Conservation (phyloP, 2,329 filamentous ascomycete genomes). For the Pestalotiopsis sp. region DNA sequence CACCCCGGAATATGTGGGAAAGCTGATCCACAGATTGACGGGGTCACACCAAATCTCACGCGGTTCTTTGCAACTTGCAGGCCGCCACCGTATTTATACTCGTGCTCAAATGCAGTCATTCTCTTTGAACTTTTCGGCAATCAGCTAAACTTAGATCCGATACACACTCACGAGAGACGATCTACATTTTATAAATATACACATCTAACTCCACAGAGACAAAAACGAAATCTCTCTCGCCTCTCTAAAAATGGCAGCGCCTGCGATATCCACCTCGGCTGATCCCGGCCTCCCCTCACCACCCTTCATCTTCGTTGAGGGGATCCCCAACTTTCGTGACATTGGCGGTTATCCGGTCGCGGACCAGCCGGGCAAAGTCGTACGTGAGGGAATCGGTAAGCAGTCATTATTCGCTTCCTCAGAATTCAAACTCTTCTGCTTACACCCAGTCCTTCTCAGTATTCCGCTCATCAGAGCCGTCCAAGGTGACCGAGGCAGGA, state of each 20-base stretch:
- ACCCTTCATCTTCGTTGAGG: slow-evolving; percentile 54
- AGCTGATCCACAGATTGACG: neutral
- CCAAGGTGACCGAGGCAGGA: slow-evolving; percentile 55
- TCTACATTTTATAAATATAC: neutral
- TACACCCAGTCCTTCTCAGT: slow-evolving; percentile 52
- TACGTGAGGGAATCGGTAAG: slow-evolving; percentile 47
- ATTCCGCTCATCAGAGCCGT: slow-evolving; percentile 71
- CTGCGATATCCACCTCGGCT: neutral
- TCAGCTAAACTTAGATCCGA: neutral
- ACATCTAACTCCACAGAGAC: neutral
- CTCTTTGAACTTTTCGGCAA: neutral
- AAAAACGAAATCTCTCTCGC: neutral
- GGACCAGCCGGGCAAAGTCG: slow-evolving; percentile 32
- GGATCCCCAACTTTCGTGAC: slow-evolving; percentile 70
- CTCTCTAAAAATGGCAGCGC: slow-evolving; percentile 1
- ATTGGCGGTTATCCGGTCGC: slow-evolving; percentile 59
- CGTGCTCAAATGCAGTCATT: neutral
- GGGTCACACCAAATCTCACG: neutral
- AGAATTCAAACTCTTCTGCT: slow-evolving; percentile 13
- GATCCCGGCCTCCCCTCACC: slow-evolving; percentile 31
- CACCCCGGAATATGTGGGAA: too few species aligned
- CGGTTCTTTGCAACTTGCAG: neutral
- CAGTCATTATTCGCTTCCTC: neutral
- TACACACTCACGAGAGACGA: neutral
- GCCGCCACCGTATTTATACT: neutral